Conservation (phyloP, 2,329 filamentous ascomycete species). For the Sphaceloma murrayae region DNA sequence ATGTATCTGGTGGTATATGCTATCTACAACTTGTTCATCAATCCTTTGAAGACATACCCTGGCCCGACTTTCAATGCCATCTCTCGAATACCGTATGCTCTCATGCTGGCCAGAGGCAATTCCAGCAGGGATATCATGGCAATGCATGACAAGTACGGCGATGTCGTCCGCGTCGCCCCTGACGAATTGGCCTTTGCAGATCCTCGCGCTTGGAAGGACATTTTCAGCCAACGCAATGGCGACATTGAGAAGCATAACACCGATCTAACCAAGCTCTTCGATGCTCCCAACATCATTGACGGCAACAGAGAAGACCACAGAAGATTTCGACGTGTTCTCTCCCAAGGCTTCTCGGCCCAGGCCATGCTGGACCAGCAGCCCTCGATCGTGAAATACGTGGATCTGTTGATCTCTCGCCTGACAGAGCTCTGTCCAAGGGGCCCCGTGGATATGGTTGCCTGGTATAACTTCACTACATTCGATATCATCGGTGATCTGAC, state of each 20-base stretch:
- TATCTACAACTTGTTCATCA: conserved; percentile 6
- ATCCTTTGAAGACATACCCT: conserved; percentile 2
- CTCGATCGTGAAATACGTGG: conserved; percentile 24
- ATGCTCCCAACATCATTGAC: conserved; percentile 4
- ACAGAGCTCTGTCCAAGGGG: conserved; percentile 17
- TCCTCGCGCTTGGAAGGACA: conserved; percentile 21
- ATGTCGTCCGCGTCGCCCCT: conserved; percentile 40
- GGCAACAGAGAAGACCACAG: conserved; percentile 6
- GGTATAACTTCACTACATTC: conserved; percentile 27
- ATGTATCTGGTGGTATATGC: no score
- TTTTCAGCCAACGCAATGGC: conserved; percentile 24
- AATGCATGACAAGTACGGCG: conserved; percentile 37
- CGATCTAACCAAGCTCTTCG: background rate
- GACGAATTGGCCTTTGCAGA: conserved; percentile 31
- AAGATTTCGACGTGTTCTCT: conserved; percentile 5
- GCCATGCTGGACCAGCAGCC: conserved; percentile 22
- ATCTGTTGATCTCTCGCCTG: conserved; percentile 23
- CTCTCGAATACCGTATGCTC: conserved; percentile 13
- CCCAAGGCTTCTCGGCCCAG: conserved; percentile 8
- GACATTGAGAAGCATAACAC: conserved; percentile 6
- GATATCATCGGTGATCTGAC: conserved; percentile 26
- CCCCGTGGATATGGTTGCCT: conserved; percentile 25
- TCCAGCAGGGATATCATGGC: background rate
- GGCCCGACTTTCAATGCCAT: background rate
- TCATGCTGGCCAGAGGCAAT: conserved; percentile 4